phyloP scores from a whole-genome alignment of 2,329 filamentous ascomycete species.

The Anthostomella pinea region DNA sequence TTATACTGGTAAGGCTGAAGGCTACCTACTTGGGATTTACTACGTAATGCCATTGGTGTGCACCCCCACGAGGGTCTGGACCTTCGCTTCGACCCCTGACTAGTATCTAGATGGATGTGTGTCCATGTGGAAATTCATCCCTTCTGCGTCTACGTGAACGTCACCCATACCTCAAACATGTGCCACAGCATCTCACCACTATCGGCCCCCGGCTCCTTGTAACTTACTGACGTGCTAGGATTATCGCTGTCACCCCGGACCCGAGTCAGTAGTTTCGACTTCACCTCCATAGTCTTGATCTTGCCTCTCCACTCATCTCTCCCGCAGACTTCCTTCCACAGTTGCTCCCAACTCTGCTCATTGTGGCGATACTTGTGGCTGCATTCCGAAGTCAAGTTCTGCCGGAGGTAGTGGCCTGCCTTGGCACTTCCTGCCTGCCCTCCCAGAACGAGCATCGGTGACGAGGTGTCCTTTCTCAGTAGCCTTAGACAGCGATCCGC shows the following conservation, averaged over 20 bases:
- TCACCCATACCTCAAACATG: constrained; percentile 26
- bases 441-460: constrained; percentile 32
- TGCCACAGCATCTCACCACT: constrained; percentile 16
- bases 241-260: constrained; percentile 7
- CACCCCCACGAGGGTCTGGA: too few species aligned
- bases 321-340: constrained; percentile 23
- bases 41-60: too few species aligned
- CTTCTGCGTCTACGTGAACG: too few species aligned
- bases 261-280: constrained; percentile 20
- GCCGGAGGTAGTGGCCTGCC: constrained; percentile 5
- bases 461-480: constrained; percentile 26
- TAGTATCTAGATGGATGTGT: too few species aligned
- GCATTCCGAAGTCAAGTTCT: constrained; percentile 3
- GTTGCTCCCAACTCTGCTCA: constrained; percentile 20
- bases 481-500: constrained; percentile 28
- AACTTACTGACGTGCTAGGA: constrained; percentile 4
- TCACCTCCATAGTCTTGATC: constrained; percentile 20
- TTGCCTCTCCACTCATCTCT: constrained; percentile 18
- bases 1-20: too few species aligned
- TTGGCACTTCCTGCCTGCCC: constrained; percentile 17
- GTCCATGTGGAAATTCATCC: too few species aligned
- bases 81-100: too few species aligned
- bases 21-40: too few species aligned
- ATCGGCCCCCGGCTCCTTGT: constrained; percentile 4
- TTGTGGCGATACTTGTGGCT: constrained; percentile 21